Evolutionary conservation across 1,139 yeast genomes (phyloP).

Genomic region (Taphrina sp.): DNA sequence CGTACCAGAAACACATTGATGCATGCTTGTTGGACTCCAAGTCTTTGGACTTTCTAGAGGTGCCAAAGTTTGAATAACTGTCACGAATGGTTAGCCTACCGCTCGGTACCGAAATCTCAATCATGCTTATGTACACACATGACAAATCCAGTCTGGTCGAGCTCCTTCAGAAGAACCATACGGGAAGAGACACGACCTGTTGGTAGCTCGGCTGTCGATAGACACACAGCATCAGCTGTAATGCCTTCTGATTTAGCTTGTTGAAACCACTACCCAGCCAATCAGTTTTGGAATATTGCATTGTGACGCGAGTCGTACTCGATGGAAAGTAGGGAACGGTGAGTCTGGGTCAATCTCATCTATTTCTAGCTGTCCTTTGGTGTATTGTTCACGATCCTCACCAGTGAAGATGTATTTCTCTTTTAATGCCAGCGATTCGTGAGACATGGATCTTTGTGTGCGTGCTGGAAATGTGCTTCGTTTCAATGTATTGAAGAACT

Average conservation of each 20-base stretch:
- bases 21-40: constrained; percentile 71
- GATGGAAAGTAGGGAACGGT: constrained; percentile 36
- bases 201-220: constrained; percentile 84
- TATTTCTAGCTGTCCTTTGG: constrained; percentile 25
- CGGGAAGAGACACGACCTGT: constrained; percentile 84
- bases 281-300: not conserved
- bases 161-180: constrained; percentile 79
- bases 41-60: constrained; percentile 77
- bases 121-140: too few relatives aligned
- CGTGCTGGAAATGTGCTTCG: too few relatives aligned
- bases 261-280: constrained; percentile 79
- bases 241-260: constrained; percentile 56
- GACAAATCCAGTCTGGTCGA: constrained; percentile 76
- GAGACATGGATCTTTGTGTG: constrained; percentile 11
- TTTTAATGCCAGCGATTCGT: constrained; percentile 3
- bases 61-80: constrained; percentile 75
- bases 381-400: constrained; percentile 32
- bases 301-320: constrained; percentile 44
- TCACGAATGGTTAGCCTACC: not conserved
- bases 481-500: too few relatives aligned
- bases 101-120: not conserved
- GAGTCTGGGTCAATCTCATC: constrained; percentile 15
- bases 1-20: constrained; percentile 76
- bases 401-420: constrained; percentile 31
- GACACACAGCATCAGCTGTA: constrained; percentile 70